These are phyloP conservation scores for Dunaliella primolecta DNA, from an alignment of 139 green algal species.

Conservation along the genomic window DNA sequence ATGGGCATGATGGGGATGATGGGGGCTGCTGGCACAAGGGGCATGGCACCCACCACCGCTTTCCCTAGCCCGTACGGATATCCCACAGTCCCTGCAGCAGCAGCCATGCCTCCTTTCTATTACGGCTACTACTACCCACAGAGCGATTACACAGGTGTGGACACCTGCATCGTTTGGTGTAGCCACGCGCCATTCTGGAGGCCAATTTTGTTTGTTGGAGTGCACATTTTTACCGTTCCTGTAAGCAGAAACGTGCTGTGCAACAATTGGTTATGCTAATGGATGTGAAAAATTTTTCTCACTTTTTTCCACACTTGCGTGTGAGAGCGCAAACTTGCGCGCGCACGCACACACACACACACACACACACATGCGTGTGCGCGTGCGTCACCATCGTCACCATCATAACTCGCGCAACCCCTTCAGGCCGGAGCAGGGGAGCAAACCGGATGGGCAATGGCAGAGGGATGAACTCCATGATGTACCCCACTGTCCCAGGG, in stretches of 20 bases:
- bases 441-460: constrained; percentile 12
- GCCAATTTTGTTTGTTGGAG: no score
- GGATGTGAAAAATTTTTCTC: no score
- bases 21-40: background rate
- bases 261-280: background rate
- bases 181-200: background rate
- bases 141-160: background rate
- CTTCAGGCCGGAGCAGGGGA: constrained; percentile 24
- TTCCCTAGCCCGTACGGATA: constrained; percentile 25
- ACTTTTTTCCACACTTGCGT: no score
- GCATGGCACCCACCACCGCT: background rate
- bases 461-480: constrained; percentile 12
- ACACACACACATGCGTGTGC: background rate
- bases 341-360: background rate
- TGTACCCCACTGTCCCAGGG: background rate
- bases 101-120: constrained; percentile 33
- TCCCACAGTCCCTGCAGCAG: background rate
- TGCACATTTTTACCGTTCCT: no score
- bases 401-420: no score
- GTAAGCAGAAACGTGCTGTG: background rate
- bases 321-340: background rate
- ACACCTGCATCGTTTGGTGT: background rate
- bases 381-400: no score
- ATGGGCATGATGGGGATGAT: background rate
- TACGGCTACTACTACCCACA: constrained; percentile 42